Percentiles rank a stretch among this genome's conserved stretches.
These are phyloP conservation scores for Rhodotorula sp. DNA, from an alignment of 1,284 basidiomycete species.

Conservation along the genomic window DNA sequence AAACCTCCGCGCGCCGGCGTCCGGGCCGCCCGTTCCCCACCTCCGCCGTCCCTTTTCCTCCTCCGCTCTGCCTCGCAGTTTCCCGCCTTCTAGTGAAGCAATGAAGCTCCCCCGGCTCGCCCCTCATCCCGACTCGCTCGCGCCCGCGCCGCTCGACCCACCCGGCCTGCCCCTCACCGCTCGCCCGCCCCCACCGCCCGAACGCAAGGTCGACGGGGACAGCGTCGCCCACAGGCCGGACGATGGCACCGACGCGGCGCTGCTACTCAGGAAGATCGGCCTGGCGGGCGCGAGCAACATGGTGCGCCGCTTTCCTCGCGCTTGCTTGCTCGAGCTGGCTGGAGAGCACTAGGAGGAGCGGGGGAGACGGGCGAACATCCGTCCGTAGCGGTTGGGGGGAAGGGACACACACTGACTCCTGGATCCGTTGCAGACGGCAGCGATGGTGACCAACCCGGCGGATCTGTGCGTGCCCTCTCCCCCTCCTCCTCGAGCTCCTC, in stretches of 20 bases:
- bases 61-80: too few species aligned
- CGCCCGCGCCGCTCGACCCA: slow-evolving; percentile 28
- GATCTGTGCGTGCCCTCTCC: slow-evolving; percentile 24
- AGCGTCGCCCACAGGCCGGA: neutral
- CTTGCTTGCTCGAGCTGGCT: neutral
- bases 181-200: neutral
- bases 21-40: too few species aligned
- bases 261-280: slow-evolving; percentile 24
- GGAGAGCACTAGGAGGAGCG: too few species aligned
- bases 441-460: slow-evolving; percentile 32
- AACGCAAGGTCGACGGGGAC: neutral
- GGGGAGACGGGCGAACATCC: too few species aligned
- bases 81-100: too few species aligned
- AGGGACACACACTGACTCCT: neutral
- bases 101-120: neutral
- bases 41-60: neutral
- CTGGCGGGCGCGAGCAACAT: slow-evolving; percentile 34
- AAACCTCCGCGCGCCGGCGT: too few species aligned
- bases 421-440: slow-evolving; percentile 33
- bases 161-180: slow-evolving; percentile 1
- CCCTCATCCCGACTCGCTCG: slow-evolving; percentile 22
- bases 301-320: neutral
- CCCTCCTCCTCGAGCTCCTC: neutral
- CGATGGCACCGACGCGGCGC: neutral
- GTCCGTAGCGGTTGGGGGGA: too few species aligned